Conservation (phyloP, 2,329 filamentous ascomycete species). For the Cyphellophora europaea region DNA sequence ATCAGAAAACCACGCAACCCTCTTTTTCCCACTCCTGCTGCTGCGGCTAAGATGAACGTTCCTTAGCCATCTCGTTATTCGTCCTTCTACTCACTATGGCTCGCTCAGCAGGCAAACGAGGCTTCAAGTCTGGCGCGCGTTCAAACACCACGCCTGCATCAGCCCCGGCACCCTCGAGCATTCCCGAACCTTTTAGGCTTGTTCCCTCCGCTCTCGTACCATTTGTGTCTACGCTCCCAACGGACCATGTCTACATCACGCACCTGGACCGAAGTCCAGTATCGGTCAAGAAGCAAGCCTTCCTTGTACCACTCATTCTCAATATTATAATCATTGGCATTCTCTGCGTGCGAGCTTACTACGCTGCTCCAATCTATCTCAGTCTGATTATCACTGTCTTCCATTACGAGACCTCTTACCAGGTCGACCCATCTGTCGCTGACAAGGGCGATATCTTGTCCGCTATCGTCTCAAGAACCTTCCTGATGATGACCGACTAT, state of each 20-base stretch:
- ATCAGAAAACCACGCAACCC: no score
- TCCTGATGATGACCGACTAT: slow-evolving; percentile 67
- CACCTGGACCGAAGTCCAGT: slow-evolving; percentile 67
- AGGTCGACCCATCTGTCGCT: slow-evolving; percentile 49
- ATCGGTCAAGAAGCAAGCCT: slow-evolving; percentile 72
- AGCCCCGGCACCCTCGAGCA: no score
- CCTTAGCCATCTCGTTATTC: no score
- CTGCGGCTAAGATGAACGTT: no score
- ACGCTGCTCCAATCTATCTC: slow-evolving; percentile 65
- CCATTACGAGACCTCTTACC: slow-evolving; percentile 57
- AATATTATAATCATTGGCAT: slow-evolving; percentile 59
- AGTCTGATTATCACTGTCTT: slow-evolving; percentile 54
- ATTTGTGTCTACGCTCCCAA: slow-evolving; percentile 58
- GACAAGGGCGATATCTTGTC: slow-evolving; percentile 48
- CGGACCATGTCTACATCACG: slow-evolving; percentile 67
- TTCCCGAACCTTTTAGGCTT: no score
- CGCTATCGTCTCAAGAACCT: slow-evolving; percentile 50
- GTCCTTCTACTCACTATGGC: no score
- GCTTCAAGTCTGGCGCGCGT: no score
- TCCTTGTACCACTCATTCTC: slow-evolving; percentile 66
- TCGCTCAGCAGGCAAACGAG: no score
- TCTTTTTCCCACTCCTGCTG: no score
- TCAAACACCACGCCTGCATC: no score
- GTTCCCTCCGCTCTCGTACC: no score
- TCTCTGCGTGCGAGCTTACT: slow-evolving; percentile 59